Evolutionary conservation across 2,329 filamentous ascomycete species (phyloP).

Genomic region (Diplocarpon mali): DNA sequence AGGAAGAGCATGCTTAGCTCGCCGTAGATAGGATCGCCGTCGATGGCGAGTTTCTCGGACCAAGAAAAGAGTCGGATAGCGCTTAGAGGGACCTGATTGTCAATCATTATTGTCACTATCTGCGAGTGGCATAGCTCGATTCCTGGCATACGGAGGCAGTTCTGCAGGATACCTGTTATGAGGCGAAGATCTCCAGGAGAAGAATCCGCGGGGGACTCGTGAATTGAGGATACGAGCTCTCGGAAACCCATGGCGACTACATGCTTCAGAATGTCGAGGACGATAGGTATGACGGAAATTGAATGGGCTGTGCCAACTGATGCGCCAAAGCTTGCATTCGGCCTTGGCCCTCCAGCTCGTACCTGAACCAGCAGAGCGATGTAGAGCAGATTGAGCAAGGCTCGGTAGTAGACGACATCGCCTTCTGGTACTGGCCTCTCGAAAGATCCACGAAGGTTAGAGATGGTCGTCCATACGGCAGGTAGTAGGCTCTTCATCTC

Average conservation of each 20-base stretch:
- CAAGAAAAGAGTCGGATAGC: constrained; percentile 86
- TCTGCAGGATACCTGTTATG: constrained; percentile 79
- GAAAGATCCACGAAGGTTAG: constrained; percentile 42
- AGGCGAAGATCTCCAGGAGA: constrained; percentile 75
- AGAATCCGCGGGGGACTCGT: constrained; percentile 56
- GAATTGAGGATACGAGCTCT: constrained; percentile 68
- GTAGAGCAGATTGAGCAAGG: constrained; percentile 74
- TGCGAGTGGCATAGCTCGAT: constrained; percentile 61
- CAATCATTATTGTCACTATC: constrained; percentile 57
- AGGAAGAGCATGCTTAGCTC: constrained; percentile 86
- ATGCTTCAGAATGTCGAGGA: constrained; percentile 66
- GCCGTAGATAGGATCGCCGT: constrained; percentile 81
- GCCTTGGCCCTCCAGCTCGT: constrained; percentile 22
- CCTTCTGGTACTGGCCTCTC: constrained; percentile 45
- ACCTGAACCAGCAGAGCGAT: constrained; percentile 61
- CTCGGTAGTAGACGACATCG: constrained; percentile 65
- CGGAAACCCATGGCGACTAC: constrained; percentile 77
- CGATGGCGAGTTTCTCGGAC: constrained; percentile 70
- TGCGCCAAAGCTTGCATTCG: constrained; percentile 12
- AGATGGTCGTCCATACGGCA: constrained; percentile 49
- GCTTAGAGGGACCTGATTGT: constrained; percentile 66
- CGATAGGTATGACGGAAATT: constrained; percentile 27
- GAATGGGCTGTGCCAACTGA: constrained; percentile 18
- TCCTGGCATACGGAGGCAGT: constrained; percentile 66
- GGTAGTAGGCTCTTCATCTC: constrained; percentile 44